These are phyloP conservation scores for Neoboletus brunneissimus DNA, from an alignment of 768 basidiomycete species.

Conservation along the genomic window DNA sequence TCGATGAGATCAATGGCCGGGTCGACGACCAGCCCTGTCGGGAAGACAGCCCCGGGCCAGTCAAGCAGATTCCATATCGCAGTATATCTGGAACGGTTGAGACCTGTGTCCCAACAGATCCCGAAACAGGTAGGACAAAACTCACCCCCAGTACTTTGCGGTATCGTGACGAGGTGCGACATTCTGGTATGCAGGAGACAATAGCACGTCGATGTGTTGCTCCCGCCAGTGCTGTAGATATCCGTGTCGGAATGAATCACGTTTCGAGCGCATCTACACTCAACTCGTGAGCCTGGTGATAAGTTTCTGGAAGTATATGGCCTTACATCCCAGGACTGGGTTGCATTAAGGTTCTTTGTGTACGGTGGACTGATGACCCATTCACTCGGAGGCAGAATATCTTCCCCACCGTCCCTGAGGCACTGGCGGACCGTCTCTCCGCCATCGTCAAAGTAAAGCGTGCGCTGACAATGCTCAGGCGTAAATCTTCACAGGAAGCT, in stretches of 20 bases:
- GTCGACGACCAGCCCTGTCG: slow-evolving; percentile 36
- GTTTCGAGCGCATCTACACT: slow-evolving; percentile 26
- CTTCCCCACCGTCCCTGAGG: slow-evolving; percentile 32
- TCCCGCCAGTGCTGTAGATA: slow-evolving; percentile 39
- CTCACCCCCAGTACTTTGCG: slow-evolving; percentile 34
- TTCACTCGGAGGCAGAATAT: slow-evolving; percentile 34
- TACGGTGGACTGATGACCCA: slow-evolving; percentile 34
- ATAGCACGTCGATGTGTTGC: slow-evolving; percentile 39
- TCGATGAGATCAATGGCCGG: slow-evolving; percentile 22
- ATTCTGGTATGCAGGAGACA: slow-evolving; percentile 36
- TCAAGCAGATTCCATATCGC: slow-evolving; percentile 44
- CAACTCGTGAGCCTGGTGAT: background rate
- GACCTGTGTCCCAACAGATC: too few species aligned
- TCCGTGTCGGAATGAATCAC: slow-evolving; percentile 35
- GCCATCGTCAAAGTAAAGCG: slow-evolving; percentile 40
- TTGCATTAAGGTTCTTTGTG: slow-evolving; percentile 24
- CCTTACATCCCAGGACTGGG: slow-evolving; percentile 32
- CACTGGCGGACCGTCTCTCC: slow-evolving; percentile 26
- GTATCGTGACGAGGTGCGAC: slow-evolving; percentile 41
- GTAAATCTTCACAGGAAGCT: background rate
- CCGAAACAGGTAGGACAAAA: too few species aligned
- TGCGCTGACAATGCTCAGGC: slow-evolving; percentile 20
- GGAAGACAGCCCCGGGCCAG: slow-evolving; percentile 44
- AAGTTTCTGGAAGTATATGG: background rate
- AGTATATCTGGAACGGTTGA: slow-evolving; percentile 33